Percentiles rank a stretch among this genome's conserved stretches.
Evolutionary conservation across 352 stramenopile species (phyloP).

Genomic region (Globisporangium nunn): DNA sequence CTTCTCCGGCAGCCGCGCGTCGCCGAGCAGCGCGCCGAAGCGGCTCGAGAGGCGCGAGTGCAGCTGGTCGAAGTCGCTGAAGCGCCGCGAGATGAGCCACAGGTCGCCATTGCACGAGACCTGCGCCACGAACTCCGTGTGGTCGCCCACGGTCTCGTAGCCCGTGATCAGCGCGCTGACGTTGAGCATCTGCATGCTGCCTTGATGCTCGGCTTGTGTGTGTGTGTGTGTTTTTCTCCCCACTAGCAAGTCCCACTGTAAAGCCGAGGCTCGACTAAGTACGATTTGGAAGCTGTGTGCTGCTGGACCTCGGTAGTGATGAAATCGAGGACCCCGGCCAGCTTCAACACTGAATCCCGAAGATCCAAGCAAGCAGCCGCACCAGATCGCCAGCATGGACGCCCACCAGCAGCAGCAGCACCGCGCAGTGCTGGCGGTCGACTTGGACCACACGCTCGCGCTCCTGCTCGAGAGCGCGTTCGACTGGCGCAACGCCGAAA

Average conservation of each 20-base stretch:
- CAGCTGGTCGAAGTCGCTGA: slow-evolving; percentile 86
- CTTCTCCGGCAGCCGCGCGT: slow-evolving; percentile 67
- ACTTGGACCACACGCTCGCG: slow-evolving; percentile 61
- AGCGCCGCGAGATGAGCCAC: slow-evolving; percentile 78
- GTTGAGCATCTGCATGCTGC: slow-evolving; percentile 49
- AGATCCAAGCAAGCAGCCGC: background rate
- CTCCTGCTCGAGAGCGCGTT: slow-evolving; percentile 34
- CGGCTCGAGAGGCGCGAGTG: slow-evolving; percentile 62
- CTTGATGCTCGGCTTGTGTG: background rate
- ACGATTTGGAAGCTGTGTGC: too few species aligned
- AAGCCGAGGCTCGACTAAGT: background rate
- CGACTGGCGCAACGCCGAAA: slow-evolving; percentile 45
- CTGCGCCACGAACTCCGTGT: slow-evolving; percentile 84
- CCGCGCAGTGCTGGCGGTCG: slow-evolving; percentile 41
- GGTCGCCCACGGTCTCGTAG: slow-evolving; percentile 78
- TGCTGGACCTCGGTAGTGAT: too few species aligned
- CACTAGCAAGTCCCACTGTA: too few species aligned
- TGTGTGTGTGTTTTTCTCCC: background rate
- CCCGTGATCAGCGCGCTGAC: slow-evolving; percentile 75
- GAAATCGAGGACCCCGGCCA: background rate
- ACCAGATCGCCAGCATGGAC: background rate
- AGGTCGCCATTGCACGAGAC: slow-evolving; percentile 74
- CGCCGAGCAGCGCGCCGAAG: slow-evolving; percentile 63
- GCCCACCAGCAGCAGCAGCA: slow-evolving; percentile 1
- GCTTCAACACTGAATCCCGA: background rate